Evolutionary conservation across 371 early-diverging fungal species (phyloP).

Genomic region (Saksenaea vasiformis): DNA sequence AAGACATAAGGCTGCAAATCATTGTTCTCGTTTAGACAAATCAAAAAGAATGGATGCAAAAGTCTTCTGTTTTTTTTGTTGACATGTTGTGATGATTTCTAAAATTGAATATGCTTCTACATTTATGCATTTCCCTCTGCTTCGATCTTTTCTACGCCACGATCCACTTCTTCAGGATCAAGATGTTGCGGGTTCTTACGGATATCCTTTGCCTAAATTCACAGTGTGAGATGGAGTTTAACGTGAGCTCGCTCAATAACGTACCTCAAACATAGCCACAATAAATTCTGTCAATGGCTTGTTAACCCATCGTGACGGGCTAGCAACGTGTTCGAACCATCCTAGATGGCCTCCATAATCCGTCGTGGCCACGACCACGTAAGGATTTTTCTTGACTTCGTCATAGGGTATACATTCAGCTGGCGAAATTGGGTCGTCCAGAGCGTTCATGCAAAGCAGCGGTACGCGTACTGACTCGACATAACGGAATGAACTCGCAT

Average conservation of each 20-base stretch:
- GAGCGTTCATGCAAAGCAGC: constrained; percentile 79
- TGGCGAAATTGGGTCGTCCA: constrained; percentile 92
- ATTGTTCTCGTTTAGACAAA: too few species aligned
- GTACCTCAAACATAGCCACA: constrained; percentile 61
- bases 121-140: constrained; percentile 80
- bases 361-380: constrained; percentile 86
- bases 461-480: constrained; percentile 77
- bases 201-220: constrained; percentile 22
- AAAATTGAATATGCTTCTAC: neutral
- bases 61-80: too few species aligned
- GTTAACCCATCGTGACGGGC: constrained; percentile 64
- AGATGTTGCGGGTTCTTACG: constrained; percentile 14
- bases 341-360: constrained; percentile 94
- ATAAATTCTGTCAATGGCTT: constrained; percentile 72
- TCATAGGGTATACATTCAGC: constrained; percentile 74
- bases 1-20: too few species aligned
- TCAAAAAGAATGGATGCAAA: too few species aligned
- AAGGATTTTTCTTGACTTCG: constrained; percentile 75
- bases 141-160: constrained; percentile 97
- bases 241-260: neutral
- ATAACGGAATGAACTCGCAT: constrained; percentile 73
- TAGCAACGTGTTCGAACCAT: constrained; percentile 73
- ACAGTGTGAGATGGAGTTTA: neutral
- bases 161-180: constrained; percentile 85
- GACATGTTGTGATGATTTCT: too few species aligned